Conservation (phyloP, 78 protist species). For the Cavenderia fasciculata region DNA sequence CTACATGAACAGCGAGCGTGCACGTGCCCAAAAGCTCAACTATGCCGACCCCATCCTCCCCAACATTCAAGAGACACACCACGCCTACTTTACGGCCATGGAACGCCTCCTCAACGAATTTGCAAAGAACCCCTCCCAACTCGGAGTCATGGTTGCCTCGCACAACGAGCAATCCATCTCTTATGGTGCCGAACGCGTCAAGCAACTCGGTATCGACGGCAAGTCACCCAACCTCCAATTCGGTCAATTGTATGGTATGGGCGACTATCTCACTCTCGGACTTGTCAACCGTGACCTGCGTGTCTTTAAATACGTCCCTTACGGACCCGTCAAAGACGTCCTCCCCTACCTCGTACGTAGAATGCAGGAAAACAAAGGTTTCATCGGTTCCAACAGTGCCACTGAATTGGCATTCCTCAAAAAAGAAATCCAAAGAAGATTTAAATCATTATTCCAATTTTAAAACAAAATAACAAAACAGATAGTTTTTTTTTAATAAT, state of each 20-base stretch:
- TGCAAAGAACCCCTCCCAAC: not conserved
- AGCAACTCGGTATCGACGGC: slow-evolving; percentile 11
- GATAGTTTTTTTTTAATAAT: no score
- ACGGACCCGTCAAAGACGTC: slow-evolving; percentile 73
- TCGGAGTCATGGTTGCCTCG: slow-evolving; percentile 72
- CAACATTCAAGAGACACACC: slow-evolving; percentile 62
- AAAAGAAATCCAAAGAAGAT: slow-evolving; percentile 68
- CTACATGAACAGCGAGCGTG: slow-evolving; percentile 62
- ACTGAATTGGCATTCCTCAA: slow-evolving; percentile 30
- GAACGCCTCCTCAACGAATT: not conserved
- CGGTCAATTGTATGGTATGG: slow-evolving; percentile 83
- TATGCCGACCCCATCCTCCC: slow-evolving; percentile 45
- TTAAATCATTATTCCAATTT: no score
- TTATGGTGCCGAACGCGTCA: slow-evolving; percentile 26
- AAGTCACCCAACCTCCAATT: slow-evolving; percentile 57
- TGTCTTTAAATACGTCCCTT: slow-evolving; percentile 81
- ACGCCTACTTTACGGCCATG: slow-evolving; percentile 63
- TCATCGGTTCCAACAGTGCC: slow-evolving; percentile 66
- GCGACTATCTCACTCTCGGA: slow-evolving; percentile 40
- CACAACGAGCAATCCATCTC: slow-evolving; percentile 72
- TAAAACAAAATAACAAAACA: no score
- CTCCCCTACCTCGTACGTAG: slow-evolving; percentile 76
- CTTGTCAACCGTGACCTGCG: slow-evolving; percentile 43
- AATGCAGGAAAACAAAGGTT: slow-evolving; percentile 84
- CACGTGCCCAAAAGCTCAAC: slow-evolving; percentile 19